Evolutionary conservation across 306 rosid species (phyloP).

Genomic region (Prunus padus): DNA sequence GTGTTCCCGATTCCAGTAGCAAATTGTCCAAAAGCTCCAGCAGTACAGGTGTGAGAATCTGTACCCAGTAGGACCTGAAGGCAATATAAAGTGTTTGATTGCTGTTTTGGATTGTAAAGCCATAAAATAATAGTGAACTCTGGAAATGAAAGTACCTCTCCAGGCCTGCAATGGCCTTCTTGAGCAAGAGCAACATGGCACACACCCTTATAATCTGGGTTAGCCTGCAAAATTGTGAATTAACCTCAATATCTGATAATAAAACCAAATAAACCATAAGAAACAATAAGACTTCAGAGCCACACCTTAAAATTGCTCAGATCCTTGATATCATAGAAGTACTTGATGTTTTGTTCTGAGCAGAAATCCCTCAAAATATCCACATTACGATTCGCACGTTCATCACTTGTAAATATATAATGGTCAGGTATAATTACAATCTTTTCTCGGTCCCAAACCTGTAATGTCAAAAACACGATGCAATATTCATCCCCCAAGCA

Average conservation of each 20-base stretch:
- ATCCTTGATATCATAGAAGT: constrained; percentile 93
- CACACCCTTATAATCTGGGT: constrained; percentile 97
- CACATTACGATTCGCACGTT: constrained; percentile 93
- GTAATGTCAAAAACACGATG: constrained; percentile 8
- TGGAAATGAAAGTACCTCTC: constrained; percentile 62
- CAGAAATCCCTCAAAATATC: constrained; percentile 92
- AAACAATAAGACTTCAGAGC: neutral
- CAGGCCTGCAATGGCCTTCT: constrained; percentile 99
- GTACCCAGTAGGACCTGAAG: constrained; percentile 87
- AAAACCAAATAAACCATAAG: constrained; percentile 5
- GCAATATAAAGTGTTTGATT: constrained; percentile 19
- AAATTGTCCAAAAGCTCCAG: constrained; percentile 99
- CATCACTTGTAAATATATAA: constrained; percentile 86
- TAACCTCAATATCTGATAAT: constrained; percentile 11
- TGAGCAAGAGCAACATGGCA: constrained; percentile 97
- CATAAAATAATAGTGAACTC: neutral
- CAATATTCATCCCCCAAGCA: neutral
- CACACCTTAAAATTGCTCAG: constrained; percentile 85
- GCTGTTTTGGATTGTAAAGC: constrained; percentile 10
- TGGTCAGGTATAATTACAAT: constrained; percentile 92
- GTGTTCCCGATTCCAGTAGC: constrained; percentile 96
- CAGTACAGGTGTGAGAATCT: constrained; percentile 96
- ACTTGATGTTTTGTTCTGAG: constrained; percentile 80
- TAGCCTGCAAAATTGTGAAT: constrained; percentile 55
- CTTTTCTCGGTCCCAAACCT: constrained; percentile 98